Evolutionary conservation across 495 filamentous ascomycete species (phyloP).

Genomic region (Ascobolus immersus): DNA sequence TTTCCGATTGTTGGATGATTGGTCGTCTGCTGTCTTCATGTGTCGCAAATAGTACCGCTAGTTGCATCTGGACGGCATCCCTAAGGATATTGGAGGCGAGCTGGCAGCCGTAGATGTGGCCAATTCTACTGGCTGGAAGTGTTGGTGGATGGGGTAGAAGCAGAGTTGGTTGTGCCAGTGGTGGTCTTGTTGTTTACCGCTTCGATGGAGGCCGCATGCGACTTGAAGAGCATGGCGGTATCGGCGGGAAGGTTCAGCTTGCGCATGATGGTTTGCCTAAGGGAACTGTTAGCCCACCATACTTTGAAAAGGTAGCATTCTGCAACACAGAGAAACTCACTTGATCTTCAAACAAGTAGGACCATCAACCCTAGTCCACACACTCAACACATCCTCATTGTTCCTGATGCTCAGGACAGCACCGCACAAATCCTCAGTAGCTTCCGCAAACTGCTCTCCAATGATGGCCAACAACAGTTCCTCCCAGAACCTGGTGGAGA

Average conservation of each 20-base stretch:
- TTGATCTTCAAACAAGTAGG: conserved; percentile 89
- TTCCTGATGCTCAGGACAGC: conserved; percentile 80
- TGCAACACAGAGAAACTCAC: conserved; percentile 25
- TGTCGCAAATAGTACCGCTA: too few relatives aligned
- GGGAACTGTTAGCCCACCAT: neutral
- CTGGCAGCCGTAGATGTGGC: too few relatives aligned
- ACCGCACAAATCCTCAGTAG: conserved; percentile 81
- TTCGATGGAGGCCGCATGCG: conserved; percentile 36
- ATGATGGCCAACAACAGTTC: conserved; percentile 75
- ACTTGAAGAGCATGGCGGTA: conserved; percentile 83
- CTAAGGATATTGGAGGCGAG: too few relatives aligned
- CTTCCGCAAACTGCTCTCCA: conserved; percentile 86
- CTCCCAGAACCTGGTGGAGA: conserved; percentile 94
- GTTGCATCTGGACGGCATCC: too few relatives aligned
- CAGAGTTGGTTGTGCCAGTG: neutral
- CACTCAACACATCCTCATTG: conserved; percentile 88
- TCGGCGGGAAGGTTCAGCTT: conserved; percentile 60
- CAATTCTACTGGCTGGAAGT: too few relatives aligned
- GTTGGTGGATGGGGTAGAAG: too few relatives aligned
- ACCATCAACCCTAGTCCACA: conserved; percentile 84
- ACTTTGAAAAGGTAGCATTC: too few relatives aligned
- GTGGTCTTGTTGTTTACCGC: conserved; percentile 12
- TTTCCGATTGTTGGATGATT: too few relatives aligned
- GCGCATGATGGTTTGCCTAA: conserved; percentile 77
- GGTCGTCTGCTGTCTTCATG: too few relatives aligned